Percentiles rank a stretch among this genome's conserved stretches.
Conservation (phyloP, 169 alveolate species). For the Perkinsus marinus region DNA sequence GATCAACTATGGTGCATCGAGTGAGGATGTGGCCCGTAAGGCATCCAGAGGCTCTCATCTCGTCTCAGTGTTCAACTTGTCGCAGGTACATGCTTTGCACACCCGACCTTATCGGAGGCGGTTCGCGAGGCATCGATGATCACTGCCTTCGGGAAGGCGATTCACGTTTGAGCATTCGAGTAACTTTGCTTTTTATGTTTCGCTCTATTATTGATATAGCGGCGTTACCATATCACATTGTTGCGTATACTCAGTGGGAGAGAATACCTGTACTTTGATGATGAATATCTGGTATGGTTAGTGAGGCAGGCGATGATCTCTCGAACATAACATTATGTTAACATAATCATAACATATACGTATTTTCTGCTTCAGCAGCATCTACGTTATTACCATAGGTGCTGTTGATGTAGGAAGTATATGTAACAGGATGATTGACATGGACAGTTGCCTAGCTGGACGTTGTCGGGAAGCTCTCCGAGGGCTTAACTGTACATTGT, state of each 20-base stretch:
- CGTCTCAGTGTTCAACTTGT: background rate
- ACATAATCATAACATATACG: no score
- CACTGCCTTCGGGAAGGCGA: slow-evolving; percentile 80
- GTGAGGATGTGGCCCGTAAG: slow-evolving; percentile 73
- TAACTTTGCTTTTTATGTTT: background rate
- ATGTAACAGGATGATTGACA: no score
- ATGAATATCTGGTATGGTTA: no score
- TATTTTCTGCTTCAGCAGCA: no score
- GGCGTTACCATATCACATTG: background rate
- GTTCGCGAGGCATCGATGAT: slow-evolving; percentile 80
- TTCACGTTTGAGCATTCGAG: slow-evolving; percentile 53
- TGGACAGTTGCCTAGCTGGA: no score
- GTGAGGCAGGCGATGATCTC: no score
- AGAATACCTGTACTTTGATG: no score
- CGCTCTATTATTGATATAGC: background rate
- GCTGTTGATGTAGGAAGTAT: no score
- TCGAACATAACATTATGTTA: no score
- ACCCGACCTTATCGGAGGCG: slow-evolving; percentile 96
- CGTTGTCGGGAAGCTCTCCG: no score
- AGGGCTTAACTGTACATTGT: no score
- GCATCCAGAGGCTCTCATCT: background rate
- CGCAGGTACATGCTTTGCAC: slow-evolving; percentile 85
- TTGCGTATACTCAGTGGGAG: background rate
- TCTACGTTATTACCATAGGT: no score
- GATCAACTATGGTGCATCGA: slow-evolving; percentile 83